A percentile compares a stretch with the other conserved stretches of the same genome.
These are phyloP conservation scores for Jamesozyma gamospora DNA, from an alignment of 805 yeast species.

Conservation along the genomic window DNA sequence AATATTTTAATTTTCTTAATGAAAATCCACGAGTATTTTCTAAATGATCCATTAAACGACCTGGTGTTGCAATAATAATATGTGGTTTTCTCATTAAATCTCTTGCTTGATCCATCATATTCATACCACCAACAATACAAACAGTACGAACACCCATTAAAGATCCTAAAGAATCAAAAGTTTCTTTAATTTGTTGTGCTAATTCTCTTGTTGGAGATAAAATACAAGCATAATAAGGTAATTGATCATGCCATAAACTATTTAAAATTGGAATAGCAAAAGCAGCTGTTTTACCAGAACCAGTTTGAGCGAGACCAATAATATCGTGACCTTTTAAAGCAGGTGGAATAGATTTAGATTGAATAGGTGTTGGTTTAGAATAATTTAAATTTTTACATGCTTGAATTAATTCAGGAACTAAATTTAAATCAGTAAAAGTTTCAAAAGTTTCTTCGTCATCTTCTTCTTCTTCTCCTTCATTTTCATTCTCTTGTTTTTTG, in stretches of 20 bases:
- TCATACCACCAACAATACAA: constrained; percentile 96
- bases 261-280: constrained; percentile 94
- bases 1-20: constrained; percentile 61
- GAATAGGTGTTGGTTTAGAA: constrained; percentile 86
- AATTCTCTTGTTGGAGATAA: constrained; percentile 79
- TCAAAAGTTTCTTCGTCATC: constrained; percentile 22
- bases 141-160: constrained; percentile 86
- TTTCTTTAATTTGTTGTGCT: constrained; percentile 83
- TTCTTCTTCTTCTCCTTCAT: constrained; percentile 10
- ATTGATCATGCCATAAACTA: constrained; percentile 79
- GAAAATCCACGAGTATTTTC: constrained; percentile 88
- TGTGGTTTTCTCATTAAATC: constrained; percentile 93
- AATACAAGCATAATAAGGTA: constrained; percentile 82
- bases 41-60: constrained; percentile 85
- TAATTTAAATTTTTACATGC: constrained; percentile 69
- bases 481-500: constrained; percentile 1
- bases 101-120: constrained; percentile 93
- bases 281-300: constrained; percentile 97
- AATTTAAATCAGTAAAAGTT: constrained; percentile 47
- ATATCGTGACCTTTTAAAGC: constrained; percentile 87
- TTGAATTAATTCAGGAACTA: constrained; percentile 71
- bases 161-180: constrained; percentile 87
- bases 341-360: constrained; percentile 80
- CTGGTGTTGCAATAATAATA: constrained; percentile 91
- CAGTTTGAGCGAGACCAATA: constrained; percentile 94